These are phyloP conservation scores for Cladophialophora chaetospira DNA, from an alignment of 2,329 filamentous ascomycete genomes.

Conservation along the genomic window DNA sequence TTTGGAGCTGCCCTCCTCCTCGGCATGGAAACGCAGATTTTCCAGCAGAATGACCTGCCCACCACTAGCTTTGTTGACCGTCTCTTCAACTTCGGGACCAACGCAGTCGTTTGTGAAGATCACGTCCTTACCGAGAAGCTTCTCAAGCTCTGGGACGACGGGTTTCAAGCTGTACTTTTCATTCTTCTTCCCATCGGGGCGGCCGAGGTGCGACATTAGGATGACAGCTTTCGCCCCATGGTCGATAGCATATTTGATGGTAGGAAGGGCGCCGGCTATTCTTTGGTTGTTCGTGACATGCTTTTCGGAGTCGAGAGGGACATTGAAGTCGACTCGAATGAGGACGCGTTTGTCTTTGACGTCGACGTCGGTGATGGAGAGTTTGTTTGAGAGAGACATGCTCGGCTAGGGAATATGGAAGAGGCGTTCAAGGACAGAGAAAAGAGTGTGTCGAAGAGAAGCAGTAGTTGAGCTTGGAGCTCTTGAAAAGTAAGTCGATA, in stretches of 20 bases:
- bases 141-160: constrained; percentile 87
- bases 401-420: constrained; percentile 21
- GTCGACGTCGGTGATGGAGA: constrained; percentile 93
- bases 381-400: constrained; percentile 99
- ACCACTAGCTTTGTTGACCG: constrained; percentile 77
- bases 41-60: constrained; percentile 89
- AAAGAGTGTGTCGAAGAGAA: background rate
- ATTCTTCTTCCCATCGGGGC: constrained; percentile 86
- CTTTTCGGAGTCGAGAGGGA: constrained; percentile 88
- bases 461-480: constrained; percentile 4
- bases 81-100: constrained; percentile 84
- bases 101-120: constrained; percentile 90
- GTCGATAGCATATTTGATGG: constrained; percentile 91
- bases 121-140: constrained; percentile 80
- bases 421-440: background rate
- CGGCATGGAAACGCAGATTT: constrained; percentile 97
- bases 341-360: constrained; percentile 98
- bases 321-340: constrained; percentile 99
- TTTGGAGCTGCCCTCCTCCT: constrained; percentile 97
- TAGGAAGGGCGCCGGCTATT: constrained; percentile 92
- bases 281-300: constrained; percentile 98
- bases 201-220: constrained; percentile 98
- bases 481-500: background rate
- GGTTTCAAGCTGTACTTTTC: constrained; percentile 93
- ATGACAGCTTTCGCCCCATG: constrained; percentile 89